Evolutionary conservation across 2,329 filamentous ascomycete genomes (phyloP), one percentile per base, ranked within the genome.

Genomic region (Aureobasidium pullulans): DNA sequence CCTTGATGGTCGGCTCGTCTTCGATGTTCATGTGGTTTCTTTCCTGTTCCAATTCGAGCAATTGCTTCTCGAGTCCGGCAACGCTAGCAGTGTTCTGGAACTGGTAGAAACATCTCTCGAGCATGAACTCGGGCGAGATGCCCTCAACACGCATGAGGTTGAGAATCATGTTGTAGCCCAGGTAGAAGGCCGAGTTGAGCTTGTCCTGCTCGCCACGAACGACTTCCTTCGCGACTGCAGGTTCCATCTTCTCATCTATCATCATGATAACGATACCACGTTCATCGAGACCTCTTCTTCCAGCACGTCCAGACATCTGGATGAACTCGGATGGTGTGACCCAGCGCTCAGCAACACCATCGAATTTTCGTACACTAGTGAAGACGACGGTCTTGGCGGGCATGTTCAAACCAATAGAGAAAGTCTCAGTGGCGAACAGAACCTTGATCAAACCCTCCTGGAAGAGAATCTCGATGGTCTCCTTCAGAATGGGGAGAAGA

Each of bases 201-300:
- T 92, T 91, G 73, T 99, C 95, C 73, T 99, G 94, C 70, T 96
- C 89, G 65, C 94, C 94, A 57, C 94, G 90, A 11, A 99, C 94
- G 66, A 99, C 96, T 64, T 89, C 87, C 75, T 96, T 96, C 43
- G 94, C 93, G n/a, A 88, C 86, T 2, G 90, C 85, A 1, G 94
- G 94, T 69, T 99, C 94, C 78, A 99, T 93, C 76, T 94, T 90
- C 72, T 95, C 89, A 69, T 95, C 88, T 63, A 99, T 89, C 93
- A 99, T 97, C 90, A 99, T 97, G 72, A 99, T 97, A 66, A 99
- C 94, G 66, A 97, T 95, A 82, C 94, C 94, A 65, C 94, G 88
- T 63, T 96, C 92, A 77, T 99, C 94, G 58, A 99, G 87, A 75
- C 94, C 94, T 84, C 94, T 87, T 81, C 94, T 89, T 70, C 94